Base-by-base conservation (phyloP, 139 green algal species). In the Coccomyxa sp. region DNA sequence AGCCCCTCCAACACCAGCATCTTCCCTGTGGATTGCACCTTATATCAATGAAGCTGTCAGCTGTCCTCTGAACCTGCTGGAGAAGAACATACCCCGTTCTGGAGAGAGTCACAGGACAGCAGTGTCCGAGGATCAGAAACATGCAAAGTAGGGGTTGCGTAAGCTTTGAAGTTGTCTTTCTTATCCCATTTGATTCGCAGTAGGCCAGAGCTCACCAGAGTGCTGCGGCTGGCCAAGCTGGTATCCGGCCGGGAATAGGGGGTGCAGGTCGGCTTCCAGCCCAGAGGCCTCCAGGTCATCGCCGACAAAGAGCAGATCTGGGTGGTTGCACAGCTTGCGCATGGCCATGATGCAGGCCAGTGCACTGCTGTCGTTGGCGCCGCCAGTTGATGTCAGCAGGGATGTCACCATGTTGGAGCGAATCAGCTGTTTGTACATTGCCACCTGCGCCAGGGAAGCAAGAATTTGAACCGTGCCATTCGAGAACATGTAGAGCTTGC, bases 241-340 rank as follows among this genome's bases (percentile, higher is more conserved):
- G 63, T 77, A 63, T 60, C 60, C 60, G 16, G 79, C 14, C 30
- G 79, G 79, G 79, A 77, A 82, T n/a, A 82, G 79, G 15, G 27
- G 67, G 13, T 77, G 14, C 75, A 66, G 58, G 21, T 17, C 25
- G n/a, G 67, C 77, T 13, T 0, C 13, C 0, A 74, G 10, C 13
- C 25, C 25, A 27, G 51, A 17, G 25, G 10, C 23, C 11, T 74
- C n/a, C 1, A 10, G 17, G 77, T 51, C n/a, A 74, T 80, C 58
- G 28, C 58, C 83, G 32, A 68, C 67, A 74, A 88, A 45, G 77
- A 95, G 82, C 32, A 97, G 89, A 38, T 82, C 76, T 3, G 93
- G 94, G 81, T 95, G 91, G 86, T 95, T 95, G 86, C 92, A 95
- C 51, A 95, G 51, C 76, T 86, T 85, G 60, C 76, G 79, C 13